Evolutionary conservation across 768 basidiomycete genomes (phyloP), one percentile per base, ranked within the genome.

Genomic region (Russula earlei): DNA sequence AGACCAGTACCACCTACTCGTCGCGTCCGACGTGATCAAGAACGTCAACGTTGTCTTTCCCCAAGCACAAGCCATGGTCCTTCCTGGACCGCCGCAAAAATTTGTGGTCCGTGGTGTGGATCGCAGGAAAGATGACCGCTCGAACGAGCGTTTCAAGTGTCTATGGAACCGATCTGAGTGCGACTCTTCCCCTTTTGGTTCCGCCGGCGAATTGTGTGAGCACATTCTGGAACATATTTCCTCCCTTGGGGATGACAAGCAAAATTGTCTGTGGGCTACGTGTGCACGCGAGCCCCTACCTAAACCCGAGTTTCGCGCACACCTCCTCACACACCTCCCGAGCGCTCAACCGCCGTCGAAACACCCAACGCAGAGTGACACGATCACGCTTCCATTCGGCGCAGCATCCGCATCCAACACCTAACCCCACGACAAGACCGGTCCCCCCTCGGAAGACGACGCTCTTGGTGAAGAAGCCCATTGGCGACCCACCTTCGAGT

Each of bases 1-100:
- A 56, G 78, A 81, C 1, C 75, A 74, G 53, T 74, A 80, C 55
- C 78, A 80, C 11, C 71, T 91, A 42, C 78, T 93, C 3, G 80
- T 83, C 2, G 94, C 96, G 0, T 85, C 90, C 1, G 95, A 99
- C 42, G 89, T 96, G 47, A 97, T 99, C 68, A 94, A 95, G 70
- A 89, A 88, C 59, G 89, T 94, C 58, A 90, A 81, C 47, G 71
- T 80, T 10, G 86, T 93, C 25, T 95, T 92, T 64, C 86, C 90
- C 6, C 79, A 83, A 46, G 91, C 92, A 0, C 81, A 84, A 62
- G 91, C 94, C 1, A 91, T 91, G 83, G 89, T 94, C 20, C 75
- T 89, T 34, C 79, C 76, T 34, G 86, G 83, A 1, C 78, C 81
- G 5, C 76, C 80, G 4, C 85, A 84, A 62, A 77, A 81, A 51